Base-by-base conservation (phyloP, 2,329 filamentous ascomycete genomes). In the Trichoderma breve region DNA sequence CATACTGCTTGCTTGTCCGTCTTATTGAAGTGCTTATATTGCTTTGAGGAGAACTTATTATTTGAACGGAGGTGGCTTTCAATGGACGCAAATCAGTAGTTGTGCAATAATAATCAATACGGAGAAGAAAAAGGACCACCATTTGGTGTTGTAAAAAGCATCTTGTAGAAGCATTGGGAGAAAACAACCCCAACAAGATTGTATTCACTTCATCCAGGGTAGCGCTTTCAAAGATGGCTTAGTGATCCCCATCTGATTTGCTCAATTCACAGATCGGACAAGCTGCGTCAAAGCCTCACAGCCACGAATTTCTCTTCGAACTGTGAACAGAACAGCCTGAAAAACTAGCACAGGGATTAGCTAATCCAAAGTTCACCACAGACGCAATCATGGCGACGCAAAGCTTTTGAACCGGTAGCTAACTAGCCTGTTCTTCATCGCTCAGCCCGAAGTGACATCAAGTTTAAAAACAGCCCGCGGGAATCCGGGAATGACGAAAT, bases 361-460 rank as follows among this genome's bases (percentile, higher is more conserved):
- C 47, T 12, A 21, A 12, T 21, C n/a, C 21, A 14, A 11, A 53
- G 6, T 24, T 14, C 47, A 53, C 47, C 47, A 53, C 47, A 53
- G 47, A 53, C 47, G 47, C 47, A 53, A 53, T 53, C 21, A 53
- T 53, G n/a, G n/a, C 47, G 47, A 12, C n/a, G 47, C 47, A 53
- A 24, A 47, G 47, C 47, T 53, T 53, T 53, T 24, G 11, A 21
- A 24, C 21, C 21, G 47, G 47, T 12, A 53, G 47, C 21, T 21
- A 6, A 14, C 47, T 53, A 53, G n/a, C 3, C 39, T 43, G 15
- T 18, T 53, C 21, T 53, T 24, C 21, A 24, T 53, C 47, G 47
- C 47, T 53, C 47, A 53, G 47, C 47, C 47, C 47, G 47, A 53
- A 53, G 47, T 53, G 47, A 53, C 47, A 53, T 53, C 47, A 53